Percentiles rank a stretch among this genome's conserved stretches.
These are phyloP conservation scores for Cytospora schulzeri DNA, from an alignment of 2,329 filamentous ascomycete genomes.

Conservation along the genomic window DNA sequence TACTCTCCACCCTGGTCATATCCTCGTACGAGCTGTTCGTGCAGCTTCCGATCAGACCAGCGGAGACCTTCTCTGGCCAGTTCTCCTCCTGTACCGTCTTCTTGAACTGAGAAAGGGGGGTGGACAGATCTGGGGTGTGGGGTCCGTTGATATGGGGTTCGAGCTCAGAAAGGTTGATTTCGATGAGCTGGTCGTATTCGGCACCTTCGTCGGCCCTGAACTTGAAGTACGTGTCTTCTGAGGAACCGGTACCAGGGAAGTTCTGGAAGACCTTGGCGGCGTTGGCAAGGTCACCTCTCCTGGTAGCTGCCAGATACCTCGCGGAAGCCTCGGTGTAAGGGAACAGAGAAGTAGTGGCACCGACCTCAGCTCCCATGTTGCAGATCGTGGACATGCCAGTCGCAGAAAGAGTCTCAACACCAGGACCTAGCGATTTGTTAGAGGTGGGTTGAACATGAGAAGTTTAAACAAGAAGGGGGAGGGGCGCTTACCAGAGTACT, in stretches of 20 bases:
- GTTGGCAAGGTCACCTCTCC: constrained; percentile 70
- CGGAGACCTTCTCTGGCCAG: constrained; percentile 90
- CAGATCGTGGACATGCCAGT: constrained; percentile 92
- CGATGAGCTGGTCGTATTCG: constrained; percentile 87
- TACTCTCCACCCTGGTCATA: constrained; percentile 92
- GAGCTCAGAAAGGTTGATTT: constrained; percentile 84
- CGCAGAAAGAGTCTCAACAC: constrained; percentile 83
- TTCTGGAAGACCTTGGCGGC: constrained; percentile 64
- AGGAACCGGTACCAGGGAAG: constrained; percentile 48
- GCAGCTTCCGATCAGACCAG: constrained; percentile 94
- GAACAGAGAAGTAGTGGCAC: constrained; percentile 94
- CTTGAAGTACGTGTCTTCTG: constrained; percentile 58
- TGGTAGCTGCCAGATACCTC: constrained; percentile 84
- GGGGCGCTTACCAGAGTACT: constrained; percentile 68
- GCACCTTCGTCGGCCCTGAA: constrained; percentile 79
- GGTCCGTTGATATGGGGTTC: constrained; percentile 98
- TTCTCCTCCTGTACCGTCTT: constrained; percentile 78
- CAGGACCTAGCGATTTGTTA: constrained; percentile 55
- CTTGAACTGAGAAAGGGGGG: constrained; percentile 87
- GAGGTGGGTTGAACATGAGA: neutral
- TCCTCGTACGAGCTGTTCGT: constrained; percentile 99
- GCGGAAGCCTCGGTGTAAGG: constrained; percentile 84
- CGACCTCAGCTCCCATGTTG: constrained; percentile 89
- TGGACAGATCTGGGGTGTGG: constrained; percentile 93
- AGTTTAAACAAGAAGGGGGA: neutral